Base-by-base conservation (phyloP, 2,329 filamentous ascomycete species). In the Orbilia brochopaga region DNA sequence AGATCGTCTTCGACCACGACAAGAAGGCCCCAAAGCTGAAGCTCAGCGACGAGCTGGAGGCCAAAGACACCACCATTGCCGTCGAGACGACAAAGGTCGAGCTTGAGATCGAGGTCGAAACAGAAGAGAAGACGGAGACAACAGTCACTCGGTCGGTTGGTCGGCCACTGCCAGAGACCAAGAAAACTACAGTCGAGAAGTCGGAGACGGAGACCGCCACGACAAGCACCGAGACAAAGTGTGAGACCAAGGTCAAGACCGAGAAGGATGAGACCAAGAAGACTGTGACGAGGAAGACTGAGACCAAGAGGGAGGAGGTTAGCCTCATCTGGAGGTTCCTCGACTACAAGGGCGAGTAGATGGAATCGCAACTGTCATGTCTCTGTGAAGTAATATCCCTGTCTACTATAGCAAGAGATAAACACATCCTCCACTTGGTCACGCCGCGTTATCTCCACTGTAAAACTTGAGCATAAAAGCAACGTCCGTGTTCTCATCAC, bases 11-110 rank as follows among this genome's bases (percentile, higher is more conserved):
- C 67, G 58, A 65, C 6, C 21, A 65, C 23, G 67, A 61, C 23
- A 58, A 72, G 48, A 24, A 35, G 13, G 30, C 60, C 1, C 67
- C 67, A 13, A 72, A 72, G 60, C 54, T 72, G 11, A 63, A 72
- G 55, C 67, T 72, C 51, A 57, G 60, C 44, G 67, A 72, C 50
- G 60, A 72, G 19, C 54, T 72, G n/a, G 58, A 72, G 35, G 50
- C 50, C 40, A 60, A 58, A 21, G 2, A 2, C 15, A 15, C 50
- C 21, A 7, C 23, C 6, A 15, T 30, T 19, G 50, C 21, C 15
- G 24, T 53, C 13, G 50, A 53, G 50, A 53, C 19, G 5, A 53
- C 23, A 30, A 21, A 53, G 50, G 19, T 32, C 30, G 50, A 53
- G 17, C 8, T 19, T n/a, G 23, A 53, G 23, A 27, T 35, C 24